Conservation (phyloP, 1,284 basidiomycete genomes). For the Cryptococcus sp. region DNA sequence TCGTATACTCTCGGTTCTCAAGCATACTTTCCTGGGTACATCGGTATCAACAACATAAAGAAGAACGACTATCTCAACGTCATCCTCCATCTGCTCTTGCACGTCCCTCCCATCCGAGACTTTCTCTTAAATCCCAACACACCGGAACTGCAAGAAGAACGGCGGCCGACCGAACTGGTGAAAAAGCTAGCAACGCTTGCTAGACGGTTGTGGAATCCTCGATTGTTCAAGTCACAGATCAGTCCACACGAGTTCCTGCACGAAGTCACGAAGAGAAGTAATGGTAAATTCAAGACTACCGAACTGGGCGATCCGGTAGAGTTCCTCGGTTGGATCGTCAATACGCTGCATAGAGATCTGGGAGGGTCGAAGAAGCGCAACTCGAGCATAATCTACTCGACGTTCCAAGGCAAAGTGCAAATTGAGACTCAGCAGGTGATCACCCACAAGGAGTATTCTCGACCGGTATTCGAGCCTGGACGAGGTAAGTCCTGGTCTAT, state of each 20-base stretch:
- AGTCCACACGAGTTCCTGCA: slow-evolving; percentile 98
- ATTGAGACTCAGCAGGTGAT: slow-evolving; percentile 93
- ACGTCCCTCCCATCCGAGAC: slow-evolving; percentile 86
- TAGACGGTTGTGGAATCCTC: slow-evolving; percentile 93
- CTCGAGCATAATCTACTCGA: slow-evolving; percentile 87
- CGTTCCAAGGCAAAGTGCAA: slow-evolving; percentile 91
- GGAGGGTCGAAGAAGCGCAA: slow-evolving; percentile 83
- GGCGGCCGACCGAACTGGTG: slow-evolving; percentile 68
- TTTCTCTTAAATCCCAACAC: slow-evolving; percentile 75
- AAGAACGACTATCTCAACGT: slow-evolving; percentile 97
- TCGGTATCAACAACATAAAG: slow-evolving; percentile 97
- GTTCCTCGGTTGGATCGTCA: slow-evolving; percentile 94
- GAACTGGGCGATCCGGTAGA: slow-evolving; percentile 95
- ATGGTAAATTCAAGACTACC: slow-evolving; percentile 86
- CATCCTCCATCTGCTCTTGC: slow-evolving; percentile 88
- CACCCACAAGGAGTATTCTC: slow-evolving; percentile 71
- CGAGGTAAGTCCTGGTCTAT: slow-evolving; percentile 63
- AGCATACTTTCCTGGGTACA: slow-evolving; percentile 87
- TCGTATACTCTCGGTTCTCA: slow-evolving; percentile 81
- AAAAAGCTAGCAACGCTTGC: slow-evolving; percentile 81
- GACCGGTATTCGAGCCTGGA: slow-evolving; percentile 87
- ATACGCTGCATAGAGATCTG: slow-evolving; percentile 86
- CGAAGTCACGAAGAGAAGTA: slow-evolving; percentile 85
- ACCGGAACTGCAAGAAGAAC: slow-evolving; percentile 43
- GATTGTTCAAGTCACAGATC: slow-evolving; percentile 95